Base-by-base conservation (phyloP, 768 basidiomycete species). In the Lactarius quietus region DNA sequence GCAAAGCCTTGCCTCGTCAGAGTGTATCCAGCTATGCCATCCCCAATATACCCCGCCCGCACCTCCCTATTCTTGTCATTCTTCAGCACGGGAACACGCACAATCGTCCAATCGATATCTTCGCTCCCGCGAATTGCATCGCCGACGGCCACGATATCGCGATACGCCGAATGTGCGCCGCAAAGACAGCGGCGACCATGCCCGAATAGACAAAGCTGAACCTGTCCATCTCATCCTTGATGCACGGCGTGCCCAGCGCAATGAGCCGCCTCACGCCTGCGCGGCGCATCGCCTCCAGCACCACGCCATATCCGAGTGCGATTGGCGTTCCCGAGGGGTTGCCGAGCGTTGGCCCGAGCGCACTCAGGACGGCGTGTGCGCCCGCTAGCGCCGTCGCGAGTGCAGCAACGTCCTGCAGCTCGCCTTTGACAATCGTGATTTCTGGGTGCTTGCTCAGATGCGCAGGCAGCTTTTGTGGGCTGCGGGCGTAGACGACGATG, bases 101-200 rank as follows among this genome's bases (percentile, higher is more conserved):
- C 84, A 53, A 90, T 83, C 8, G 88, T 91, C 86, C 87, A 91
- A 28, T 86, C 82, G 20, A 89, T 70, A 23, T 82, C 79, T 0
- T 76, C 76, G 15, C 81, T 81, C 64, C 82, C 75, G 14, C 84
- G 78, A 39, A 90, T 78, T 17, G 76, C 78, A 56, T 86, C 78
- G 20, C 86, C 89, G 61, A 88, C 81, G 1, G 82, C 85, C 10
- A 87, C 84, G 31, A 92, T 78, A 59, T 90, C 90, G 39, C 80
- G 82, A 72, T 88, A 92, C n/a, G 86, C 86, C 55, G 76, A 79
- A 39, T 76, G 76, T 0, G 83, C 85, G 53, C 86, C 73, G 3
- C 78, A 72, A 9, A 75, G 48, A 73, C 71, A 6, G 71, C 72
- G 15, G 62, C 73, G 39, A 86, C 78, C 48, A 88, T 72, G 14